Conservation (phyloP, 2,329 filamentous ascomycete species). For the Beauveria varroae region DNA sequence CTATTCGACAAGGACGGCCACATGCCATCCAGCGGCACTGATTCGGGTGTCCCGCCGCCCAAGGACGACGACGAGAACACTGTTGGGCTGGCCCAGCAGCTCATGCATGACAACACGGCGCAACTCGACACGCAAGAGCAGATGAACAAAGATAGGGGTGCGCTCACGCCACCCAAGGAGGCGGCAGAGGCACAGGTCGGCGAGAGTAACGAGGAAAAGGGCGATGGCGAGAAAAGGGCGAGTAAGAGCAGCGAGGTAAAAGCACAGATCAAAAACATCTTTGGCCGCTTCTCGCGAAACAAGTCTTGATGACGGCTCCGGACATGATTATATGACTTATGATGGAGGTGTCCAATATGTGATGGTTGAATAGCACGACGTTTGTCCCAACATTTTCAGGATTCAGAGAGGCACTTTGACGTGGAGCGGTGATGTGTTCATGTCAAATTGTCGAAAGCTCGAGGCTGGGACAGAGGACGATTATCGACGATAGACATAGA, state of each 20-base stretch:
- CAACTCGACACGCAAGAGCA: conserved; percentile 38
- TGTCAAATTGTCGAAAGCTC: too few species aligned
- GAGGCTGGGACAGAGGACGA: too few species aligned
- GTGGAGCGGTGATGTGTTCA: too few species aligned
- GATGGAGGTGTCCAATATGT: neutral
- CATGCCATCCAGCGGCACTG: conserved; percentile 16
- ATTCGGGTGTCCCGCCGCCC: neutral
- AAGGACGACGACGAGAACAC: conserved; percentile 26
- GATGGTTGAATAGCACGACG: too few species aligned
- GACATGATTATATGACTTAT: neutral
- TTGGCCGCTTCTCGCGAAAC: conserved; percentile 5
- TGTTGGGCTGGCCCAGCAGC: conserved; percentile 40
- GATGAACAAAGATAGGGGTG: conserved; percentile 19
- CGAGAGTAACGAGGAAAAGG: neutral
- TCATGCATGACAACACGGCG: conserved; percentile 47
- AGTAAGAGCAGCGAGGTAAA: conserved; percentile 5
- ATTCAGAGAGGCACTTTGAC: too few species aligned
- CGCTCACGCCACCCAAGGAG: conserved; percentile 7
- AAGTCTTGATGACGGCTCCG: neutral
- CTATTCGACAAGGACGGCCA: conserved; percentile 34
- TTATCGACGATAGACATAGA: neutral
- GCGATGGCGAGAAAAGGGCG: neutral
- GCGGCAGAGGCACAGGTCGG: neutral
- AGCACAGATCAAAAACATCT: conserved; percentile 9
- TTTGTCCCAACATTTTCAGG: too few species aligned